These are phyloP conservation scores for Tricholoma matsutake DNA, from an alignment of 768 basidiomycete genomes.

Conservation along the genomic window DNA sequence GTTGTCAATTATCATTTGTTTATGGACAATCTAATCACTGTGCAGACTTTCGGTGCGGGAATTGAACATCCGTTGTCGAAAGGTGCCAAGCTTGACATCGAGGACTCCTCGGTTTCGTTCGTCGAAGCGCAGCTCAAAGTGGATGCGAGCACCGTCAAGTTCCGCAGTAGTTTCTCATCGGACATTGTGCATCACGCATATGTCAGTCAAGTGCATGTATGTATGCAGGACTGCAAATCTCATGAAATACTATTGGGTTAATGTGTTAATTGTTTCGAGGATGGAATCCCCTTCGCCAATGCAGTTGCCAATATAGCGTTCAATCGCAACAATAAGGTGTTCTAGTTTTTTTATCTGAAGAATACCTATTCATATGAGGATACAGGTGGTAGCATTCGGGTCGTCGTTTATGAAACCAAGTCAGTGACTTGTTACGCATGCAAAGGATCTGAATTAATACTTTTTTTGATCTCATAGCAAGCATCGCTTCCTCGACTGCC, in stretches of 20 bases:
- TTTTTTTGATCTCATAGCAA: conserved; percentile 7
- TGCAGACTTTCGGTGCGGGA: conserved; percentile 28
- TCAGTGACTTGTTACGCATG: conserved; percentile 9
- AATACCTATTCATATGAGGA: neutral
- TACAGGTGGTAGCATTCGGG: conserved; percentile 38
- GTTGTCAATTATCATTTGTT: no score
- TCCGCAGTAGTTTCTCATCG: conserved; percentile 16
- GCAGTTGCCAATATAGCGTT: conserved; percentile 19
- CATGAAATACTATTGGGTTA: no score
- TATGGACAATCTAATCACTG: conserved; percentile 4
- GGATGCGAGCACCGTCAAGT: conserved; percentile 8
- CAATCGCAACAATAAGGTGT: conserved; percentile 14
- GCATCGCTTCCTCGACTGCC: conserved; percentile 32
- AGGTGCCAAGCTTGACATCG: conserved; percentile 18
- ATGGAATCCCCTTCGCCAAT: conserved; percentile 17
- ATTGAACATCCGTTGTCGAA: conserved; percentile 29
- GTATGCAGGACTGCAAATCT: neutral
- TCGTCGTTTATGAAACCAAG: conserved; percentile 44
- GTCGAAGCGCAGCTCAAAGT: conserved; percentile 23
- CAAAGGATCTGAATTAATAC: neutral
- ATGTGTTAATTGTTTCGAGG: neutral
- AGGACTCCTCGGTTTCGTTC: conserved; percentile 25
- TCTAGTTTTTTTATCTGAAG: neutral
- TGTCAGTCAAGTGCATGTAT: conserved; percentile 20
- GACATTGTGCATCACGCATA: conserved; percentile 20